Evolutionary conservation across 202 grass and related monocot genomes (phyloP), one percentile per base, ranked within the genome.

Genomic region (Saccharum hybrid): DNA sequence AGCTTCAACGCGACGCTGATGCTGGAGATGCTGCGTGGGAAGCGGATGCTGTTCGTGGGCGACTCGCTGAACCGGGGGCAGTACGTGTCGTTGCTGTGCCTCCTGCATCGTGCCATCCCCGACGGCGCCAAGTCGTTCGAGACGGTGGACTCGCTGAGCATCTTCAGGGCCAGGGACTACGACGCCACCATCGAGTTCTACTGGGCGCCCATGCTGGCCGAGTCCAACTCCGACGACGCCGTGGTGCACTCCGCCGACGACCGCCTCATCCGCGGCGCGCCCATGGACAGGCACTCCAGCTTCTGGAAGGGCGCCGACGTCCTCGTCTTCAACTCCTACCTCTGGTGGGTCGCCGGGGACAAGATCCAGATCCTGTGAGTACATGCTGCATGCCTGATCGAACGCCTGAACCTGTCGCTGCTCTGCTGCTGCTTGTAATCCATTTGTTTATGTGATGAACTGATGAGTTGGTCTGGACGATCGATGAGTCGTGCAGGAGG

Each of bases 121-220:
- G 89, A 83, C 70, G 78, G 22, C 46, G 74, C 84, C 77, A 92
- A 87, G 75, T 96, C 96, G 38, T 94, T 93, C 87, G 91, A 96
- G 87, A 88, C 93, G 14, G 68, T 90, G 15, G 91, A 88, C 65
- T 88, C 96, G 7, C 91, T 99, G 39, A 94, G 85, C 33, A 86
- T 99, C 76, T 99, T 99, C 89, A 75, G 81, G 64, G 96, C 96
- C 10, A 99, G 85, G 90, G 75, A 92, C 72, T 94, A 94, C 86
- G 92, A 99, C 77, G 96, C 93, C 46, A 94, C 93, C 31, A 92
- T 99, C 71, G 96, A 99, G 79, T 99, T 99, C 85, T 92, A 99
- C 79, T 99, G 93, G 96, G 96, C 96, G 16, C 96, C 96, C 0
- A 88, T 99, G 66, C 90, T 99, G 43, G 96, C 94, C 26, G 93